A percentile compares a stretch with the other conserved stretches of the same genome.
phyloP scores from a whole-genome alignment of 2,329 filamentous ascomycete species.

The Fusarium mexicanum region DNA sequence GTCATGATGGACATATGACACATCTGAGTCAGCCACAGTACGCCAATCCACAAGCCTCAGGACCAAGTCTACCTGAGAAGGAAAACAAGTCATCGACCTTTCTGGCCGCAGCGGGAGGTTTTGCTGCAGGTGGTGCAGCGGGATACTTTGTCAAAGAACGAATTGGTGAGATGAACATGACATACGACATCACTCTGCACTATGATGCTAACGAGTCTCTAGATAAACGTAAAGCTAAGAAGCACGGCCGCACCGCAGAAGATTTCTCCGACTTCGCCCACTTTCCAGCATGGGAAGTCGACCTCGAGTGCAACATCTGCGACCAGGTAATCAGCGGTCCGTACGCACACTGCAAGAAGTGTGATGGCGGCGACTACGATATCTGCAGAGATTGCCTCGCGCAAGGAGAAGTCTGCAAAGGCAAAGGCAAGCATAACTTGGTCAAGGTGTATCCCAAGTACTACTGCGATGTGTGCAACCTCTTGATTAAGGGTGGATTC shows the following conservation, averaged over 20 bases:
- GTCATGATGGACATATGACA: neutral
- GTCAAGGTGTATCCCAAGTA: slow-evolving; percentile 32
- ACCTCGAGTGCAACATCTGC: slow-evolving; percentile 14
- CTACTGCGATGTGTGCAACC: slow-evolving; percentile 14
- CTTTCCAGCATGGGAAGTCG: slow-evolving; percentile 14
- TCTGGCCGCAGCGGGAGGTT: slow-evolving; percentile 21
- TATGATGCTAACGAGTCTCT: too few relatives aligned
- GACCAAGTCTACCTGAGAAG: neutral
- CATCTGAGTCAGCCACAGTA: neutral
- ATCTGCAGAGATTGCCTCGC: slow-evolving; percentile 25
- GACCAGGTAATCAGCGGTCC: slow-evolving; percentile 20
- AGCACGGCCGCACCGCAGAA: slow-evolving; percentile 7
- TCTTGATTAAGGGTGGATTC: slow-evolving; percentile 15
- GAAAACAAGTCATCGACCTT: slow-evolving; percentile 1
- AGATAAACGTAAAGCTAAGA: slow-evolving; percentile 33
- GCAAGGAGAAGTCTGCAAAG: slow-evolving; percentile 12
- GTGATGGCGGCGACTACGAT: slow-evolving; percentile 26
- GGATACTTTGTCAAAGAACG: slow-evolving; percentile 30
- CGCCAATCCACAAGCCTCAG: neutral
- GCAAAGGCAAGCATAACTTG: slow-evolving; percentile 18
- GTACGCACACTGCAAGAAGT: slow-evolving; percentile 31
- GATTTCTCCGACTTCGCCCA: slow-evolving; percentile 25
- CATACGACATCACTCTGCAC: too few relatives aligned
- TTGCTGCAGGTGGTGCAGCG: slow-evolving; percentile 25
- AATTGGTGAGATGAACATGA: neutral